These are phyloP conservation scores for Dothistroma septosporum DNA, from an alignment of 2,329 filamentous ascomycete species.

Conservation along the genomic window DNA sequence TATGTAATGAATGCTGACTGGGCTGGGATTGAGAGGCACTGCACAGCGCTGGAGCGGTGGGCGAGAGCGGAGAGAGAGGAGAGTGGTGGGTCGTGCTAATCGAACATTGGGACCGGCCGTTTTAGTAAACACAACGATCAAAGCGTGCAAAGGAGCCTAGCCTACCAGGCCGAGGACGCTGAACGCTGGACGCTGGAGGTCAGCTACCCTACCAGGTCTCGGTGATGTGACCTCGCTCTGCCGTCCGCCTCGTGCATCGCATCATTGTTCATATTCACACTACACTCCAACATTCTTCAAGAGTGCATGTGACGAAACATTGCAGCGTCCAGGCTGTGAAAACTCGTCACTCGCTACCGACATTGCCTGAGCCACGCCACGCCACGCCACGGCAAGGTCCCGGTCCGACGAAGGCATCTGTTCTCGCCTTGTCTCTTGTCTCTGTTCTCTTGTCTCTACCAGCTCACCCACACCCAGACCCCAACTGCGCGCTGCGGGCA, in stretches of 20 bases:
- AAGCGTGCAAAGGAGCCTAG: too few relatives aligned
- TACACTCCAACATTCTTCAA: background rate
- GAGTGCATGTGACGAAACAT: background rate
- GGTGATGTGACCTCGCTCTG: background rate
- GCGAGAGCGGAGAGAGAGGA: background rate
- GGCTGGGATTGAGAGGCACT: background rate
- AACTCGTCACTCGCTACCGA: background rate
- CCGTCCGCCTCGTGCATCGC: background rate
- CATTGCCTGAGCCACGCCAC: background rate
- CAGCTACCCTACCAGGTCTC: too few relatives aligned
- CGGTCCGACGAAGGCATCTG: too few relatives aligned
- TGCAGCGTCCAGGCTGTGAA: too few relatives aligned
- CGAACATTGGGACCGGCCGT: too few relatives aligned
- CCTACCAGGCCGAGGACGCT: too few relatives aligned
- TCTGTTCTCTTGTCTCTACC: background rate
- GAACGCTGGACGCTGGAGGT: too few relatives aligned
- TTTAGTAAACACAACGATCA: too few relatives aligned
- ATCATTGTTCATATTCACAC: background rate
- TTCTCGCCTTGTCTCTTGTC: background rate
- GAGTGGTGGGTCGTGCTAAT: too few relatives aligned
- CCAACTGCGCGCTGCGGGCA: too few relatives aligned
- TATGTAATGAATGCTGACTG: background rate
- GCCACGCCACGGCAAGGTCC: background rate
- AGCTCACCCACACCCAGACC: slow-evolving; percentile 3
- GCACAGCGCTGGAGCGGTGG: background rate